Evolutionary conservation across 2,329 filamentous ascomycete genomes (phyloP).

Genomic region (Ophiocordyceps sinensis): DNA sequence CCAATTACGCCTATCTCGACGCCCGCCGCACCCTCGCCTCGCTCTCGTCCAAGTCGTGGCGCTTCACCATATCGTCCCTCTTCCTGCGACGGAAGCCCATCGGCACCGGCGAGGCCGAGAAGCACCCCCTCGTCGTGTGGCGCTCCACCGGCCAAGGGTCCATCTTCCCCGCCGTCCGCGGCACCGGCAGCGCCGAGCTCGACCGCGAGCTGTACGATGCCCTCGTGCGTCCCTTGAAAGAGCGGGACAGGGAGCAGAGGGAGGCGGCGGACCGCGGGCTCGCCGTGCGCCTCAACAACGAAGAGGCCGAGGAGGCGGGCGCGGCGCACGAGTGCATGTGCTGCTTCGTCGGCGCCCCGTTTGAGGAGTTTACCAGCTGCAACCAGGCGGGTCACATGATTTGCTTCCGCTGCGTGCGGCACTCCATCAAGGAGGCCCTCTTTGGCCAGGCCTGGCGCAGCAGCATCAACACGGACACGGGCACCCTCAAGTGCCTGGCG

Average conservation of each 20-base stretch:
- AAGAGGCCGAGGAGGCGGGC: constrained; percentile 42
- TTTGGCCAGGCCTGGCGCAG: constrained; percentile 88
- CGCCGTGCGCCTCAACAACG: constrained; percentile 38
- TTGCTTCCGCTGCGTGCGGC: constrained; percentile 70
- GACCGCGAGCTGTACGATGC: constrained; percentile 45
- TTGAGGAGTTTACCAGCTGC: constrained; percentile 65
- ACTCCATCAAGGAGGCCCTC: constrained; percentile 70
- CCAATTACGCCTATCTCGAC: constrained; percentile 64
- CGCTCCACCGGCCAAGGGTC: constrained; percentile 39
- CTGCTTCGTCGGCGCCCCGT: constrained; percentile 57
- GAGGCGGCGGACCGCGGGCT: constrained; percentile 37
- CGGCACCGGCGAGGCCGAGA: constrained; percentile 37
- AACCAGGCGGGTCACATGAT: constrained; percentile 54
- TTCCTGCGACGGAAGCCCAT: constrained; percentile 49
- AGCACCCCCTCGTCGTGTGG: constrained; percentile 50
- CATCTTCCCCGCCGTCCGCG: constrained; percentile 45
- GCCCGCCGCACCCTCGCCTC: constrained; percentile 55
- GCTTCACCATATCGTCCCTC: constrained; percentile 57
- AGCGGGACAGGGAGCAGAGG: constrained; percentile 24
- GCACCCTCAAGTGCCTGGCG: constrained; percentile 73
- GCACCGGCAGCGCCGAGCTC: constrained; percentile 50
- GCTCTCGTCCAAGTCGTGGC: constrained; percentile 62
- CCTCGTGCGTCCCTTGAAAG: constrained; percentile 40
- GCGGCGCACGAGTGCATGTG: constrained; percentile 59
- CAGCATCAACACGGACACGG: constrained; percentile 57